These are phyloP conservation scores for Phoma herbarum DNA, from an alignment of 2,329 filamentous ascomycete genomes.

Conservation along the genomic window DNA sequence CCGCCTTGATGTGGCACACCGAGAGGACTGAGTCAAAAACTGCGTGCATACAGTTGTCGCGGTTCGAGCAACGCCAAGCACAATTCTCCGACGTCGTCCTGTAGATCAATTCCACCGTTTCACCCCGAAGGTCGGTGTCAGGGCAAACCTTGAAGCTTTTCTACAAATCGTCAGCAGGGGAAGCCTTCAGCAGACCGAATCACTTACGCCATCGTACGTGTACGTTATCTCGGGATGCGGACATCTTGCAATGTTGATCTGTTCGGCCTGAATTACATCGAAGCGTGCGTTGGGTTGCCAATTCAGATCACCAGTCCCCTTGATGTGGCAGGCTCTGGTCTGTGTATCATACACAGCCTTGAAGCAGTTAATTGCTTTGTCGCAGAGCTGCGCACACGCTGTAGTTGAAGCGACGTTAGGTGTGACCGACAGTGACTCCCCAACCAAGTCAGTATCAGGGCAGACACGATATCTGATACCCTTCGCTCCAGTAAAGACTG, in stretches of 20 bases:
- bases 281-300: constrained; percentile 35
- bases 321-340: constrained; percentile 35
- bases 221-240: constrained; percentile 33
- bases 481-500: constrained; percentile 29
- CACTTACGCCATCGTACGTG: constrained; percentile 28
- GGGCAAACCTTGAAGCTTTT: constrained; percentile 36
- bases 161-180: constrained; percentile 10
- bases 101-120: constrained; percentile 26
- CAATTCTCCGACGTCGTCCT: constrained; percentile 29
- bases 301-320: constrained; percentile 25
- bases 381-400: constrained; percentile 35
- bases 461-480: constrained; percentile 36
- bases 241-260: constrained; percentile 37
- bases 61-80: constrained; percentile 34
- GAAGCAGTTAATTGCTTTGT: constrained; percentile 33
- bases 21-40: constrained; percentile 30
- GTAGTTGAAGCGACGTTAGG: constrained; percentile 28
- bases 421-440: constrained; percentile 24
- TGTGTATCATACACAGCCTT: constrained; percentile 39
- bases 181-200: too few relatives aligned
- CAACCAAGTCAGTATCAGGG: constrained; percentile 31
- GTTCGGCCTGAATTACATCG: constrained; percentile 35
- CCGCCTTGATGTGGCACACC: constrained; percentile 39
- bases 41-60: constrained; percentile 30
- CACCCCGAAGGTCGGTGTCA: constrained; percentile 36